A percentile compares a stretch with the other conserved stretches of the same genome.
These are phyloP conservation scores for Eragrostis curvula DNA, from an alignment of 176 grass and related monocot genomes.

Conservation along the genomic window DNA sequence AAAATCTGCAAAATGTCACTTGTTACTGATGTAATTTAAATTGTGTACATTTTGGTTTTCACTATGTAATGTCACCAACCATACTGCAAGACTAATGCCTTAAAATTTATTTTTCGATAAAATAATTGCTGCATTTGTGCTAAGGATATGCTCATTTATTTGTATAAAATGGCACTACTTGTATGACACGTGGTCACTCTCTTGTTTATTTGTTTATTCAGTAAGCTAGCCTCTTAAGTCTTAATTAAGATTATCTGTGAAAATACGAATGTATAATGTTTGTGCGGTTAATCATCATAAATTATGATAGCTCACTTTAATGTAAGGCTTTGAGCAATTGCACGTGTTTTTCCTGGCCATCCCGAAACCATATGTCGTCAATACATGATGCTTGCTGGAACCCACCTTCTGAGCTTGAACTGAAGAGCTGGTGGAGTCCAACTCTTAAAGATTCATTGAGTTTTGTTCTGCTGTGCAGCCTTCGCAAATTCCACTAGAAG, in stretches of 20 bases:
- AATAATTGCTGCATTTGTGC: background rate
- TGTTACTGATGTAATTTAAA: background rate
- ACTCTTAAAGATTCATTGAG: background rate
- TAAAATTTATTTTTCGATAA: background rate
- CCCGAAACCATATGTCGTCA: background rate
- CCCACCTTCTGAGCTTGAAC: conserved; percentile 17
- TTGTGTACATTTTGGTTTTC: background rate
- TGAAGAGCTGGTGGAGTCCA: conserved; percentile 20
- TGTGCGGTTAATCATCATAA: background rate
- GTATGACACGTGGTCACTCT: background rate
- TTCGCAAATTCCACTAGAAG: background rate
- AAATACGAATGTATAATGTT: background rate
- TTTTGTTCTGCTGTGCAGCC: background rate
- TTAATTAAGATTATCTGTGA: background rate
- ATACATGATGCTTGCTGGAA: background rate
- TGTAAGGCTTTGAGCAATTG: background rate
- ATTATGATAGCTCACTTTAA: background rate
- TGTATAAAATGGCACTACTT: background rate
- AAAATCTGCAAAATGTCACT: background rate
- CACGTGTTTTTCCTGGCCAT: background rate
- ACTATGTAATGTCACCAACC: background rate
- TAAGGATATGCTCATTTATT: background rate
- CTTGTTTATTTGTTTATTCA: background rate
- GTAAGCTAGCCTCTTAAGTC: background rate
- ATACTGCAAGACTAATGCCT: background rate